phyloP scores from a whole-genome alignment of 176 grass and related monocot genomes.

The Chloris gayana region DNA sequence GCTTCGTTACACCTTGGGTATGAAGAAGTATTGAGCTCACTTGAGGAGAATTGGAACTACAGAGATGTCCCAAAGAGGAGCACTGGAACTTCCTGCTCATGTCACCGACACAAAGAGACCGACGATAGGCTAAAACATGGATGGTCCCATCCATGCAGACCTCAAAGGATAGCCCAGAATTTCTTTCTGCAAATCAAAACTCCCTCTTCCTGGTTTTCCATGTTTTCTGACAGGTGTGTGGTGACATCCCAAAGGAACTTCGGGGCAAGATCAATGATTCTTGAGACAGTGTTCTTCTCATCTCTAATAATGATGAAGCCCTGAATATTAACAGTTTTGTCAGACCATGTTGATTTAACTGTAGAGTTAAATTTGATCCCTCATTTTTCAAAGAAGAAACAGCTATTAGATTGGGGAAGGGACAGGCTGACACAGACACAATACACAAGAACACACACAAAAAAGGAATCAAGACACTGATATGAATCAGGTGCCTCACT shows the following conservation, averaged over 20 bases:
- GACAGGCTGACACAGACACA: not conserved
- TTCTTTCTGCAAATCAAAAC: conserved; percentile 87
- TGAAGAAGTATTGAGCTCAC: no score
- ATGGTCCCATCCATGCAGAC: not conserved
- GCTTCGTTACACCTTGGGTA: no score
- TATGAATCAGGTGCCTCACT: no score
- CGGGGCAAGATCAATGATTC: conserved; percentile 73
- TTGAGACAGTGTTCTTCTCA: conserved; percentile 62
- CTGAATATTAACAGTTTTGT: conserved; percentile 47
- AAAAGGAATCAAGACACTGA: no score
- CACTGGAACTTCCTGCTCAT: no score
- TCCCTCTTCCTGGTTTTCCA: conserved; percentile 57
- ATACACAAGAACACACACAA: no score
- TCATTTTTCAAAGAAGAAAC: not conserved
- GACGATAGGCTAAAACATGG: not conserved
- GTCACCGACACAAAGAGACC: not conserved
- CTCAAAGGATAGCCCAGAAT: conserved; percentile 90
- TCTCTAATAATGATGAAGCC: conserved; percentile 92
- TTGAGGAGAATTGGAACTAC: no score
- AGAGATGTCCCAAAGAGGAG: no score
- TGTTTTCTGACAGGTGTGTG: conserved; percentile 55
- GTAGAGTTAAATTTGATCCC: conserved; percentile 7
- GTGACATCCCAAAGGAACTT: conserved; percentile 96
- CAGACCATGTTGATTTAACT: not conserved
- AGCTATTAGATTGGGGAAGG: conserved; percentile 7